Percentiles rank a stretch among this genome's conserved stretches.
Conservation (phyloP, 2,329 filamentous ascomycete genomes). For the Rhynchosporium graminicola region DNA sequence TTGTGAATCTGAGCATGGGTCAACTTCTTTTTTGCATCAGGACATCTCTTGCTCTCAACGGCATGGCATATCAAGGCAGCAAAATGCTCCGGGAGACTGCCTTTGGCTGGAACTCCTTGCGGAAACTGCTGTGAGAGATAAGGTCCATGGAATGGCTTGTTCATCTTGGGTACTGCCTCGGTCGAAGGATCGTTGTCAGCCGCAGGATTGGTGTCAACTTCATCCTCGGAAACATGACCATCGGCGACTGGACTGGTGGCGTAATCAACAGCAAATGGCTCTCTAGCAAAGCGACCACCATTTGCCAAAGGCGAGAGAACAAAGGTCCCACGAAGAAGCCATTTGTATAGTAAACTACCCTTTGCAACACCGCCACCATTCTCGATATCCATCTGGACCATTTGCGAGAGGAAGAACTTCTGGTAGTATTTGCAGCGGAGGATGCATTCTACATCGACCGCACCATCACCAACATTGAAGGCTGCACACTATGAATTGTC, state of each 20-base stretch:
- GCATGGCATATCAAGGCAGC: conserved; percentile 10
- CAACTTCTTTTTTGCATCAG: neutral
- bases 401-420: neutral
- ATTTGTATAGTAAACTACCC: neutral
- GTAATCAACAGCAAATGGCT: too few relatives aligned
- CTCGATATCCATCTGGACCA: neutral
- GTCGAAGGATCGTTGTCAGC: neutral
- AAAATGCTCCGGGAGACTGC: neutral
- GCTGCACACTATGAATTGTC: neutral
- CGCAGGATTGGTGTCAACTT: neutral
- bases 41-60: neutral
- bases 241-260: too few relatives aligned
- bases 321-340: neutral
- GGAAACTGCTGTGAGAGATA: conserved; percentile 8
- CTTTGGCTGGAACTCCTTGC: neutral
- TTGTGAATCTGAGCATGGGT: neutral
- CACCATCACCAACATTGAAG: neutral
- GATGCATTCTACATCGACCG: neutral
- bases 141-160: neutral
- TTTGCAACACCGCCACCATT: neutral
- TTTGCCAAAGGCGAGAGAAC: neutral
- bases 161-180: neutral
- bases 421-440: neutral
- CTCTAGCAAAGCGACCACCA: too few relatives aligned
- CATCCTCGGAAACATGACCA: too few relatives aligned